These are phyloP conservation scores for Thielaviopsis populi DNA, from an alignment of 2,329 filamentous ascomycete genomes.

Conservation along the genomic window DNA sequence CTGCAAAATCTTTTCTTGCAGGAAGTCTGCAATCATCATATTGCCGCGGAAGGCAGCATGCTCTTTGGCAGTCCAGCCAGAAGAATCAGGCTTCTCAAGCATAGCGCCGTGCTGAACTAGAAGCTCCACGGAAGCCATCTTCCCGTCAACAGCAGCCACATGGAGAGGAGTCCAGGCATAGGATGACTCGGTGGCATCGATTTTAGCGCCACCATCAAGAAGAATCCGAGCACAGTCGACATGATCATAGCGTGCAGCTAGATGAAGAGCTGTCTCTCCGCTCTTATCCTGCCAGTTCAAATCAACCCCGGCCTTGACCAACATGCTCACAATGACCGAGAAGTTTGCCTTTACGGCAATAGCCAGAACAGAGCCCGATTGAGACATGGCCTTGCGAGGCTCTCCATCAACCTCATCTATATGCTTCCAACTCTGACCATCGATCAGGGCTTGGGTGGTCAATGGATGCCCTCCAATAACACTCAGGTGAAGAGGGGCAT, in stretches of 20 bases:
- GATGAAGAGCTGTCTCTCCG: slow-evolving; percentile 81
- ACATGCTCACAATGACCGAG: slow-evolving; percentile 64
- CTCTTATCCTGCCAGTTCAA: slow-evolving; percentile 85
- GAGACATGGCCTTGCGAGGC: slow-evolving; percentile 51
- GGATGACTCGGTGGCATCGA: slow-evolving; percentile 64
- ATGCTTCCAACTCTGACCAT: slow-evolving; percentile 58
- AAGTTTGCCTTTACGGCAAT: slow-evolving; percentile 83
- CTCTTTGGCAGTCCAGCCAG: slow-evolving; percentile 87
- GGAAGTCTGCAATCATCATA: slow-evolving; percentile 57
- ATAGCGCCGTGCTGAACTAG: slow-evolving; percentile 68
- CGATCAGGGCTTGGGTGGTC: slow-evolving; percentile 67
- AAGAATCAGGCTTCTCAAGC: slow-evolving; percentile 59
- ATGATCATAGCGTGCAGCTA: slow-evolving; percentile 81
- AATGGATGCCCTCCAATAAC: slow-evolving; percentile 82
- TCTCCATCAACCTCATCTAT: slow-evolving; percentile 47
- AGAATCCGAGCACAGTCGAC: slow-evolving; percentile 64
- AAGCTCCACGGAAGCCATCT: slow-evolving; percentile 57
- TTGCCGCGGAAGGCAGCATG: slow-evolving; percentile 86
- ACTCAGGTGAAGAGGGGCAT: slow-evolving; percentile 78
- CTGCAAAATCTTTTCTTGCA: slow-evolving; percentile 29
- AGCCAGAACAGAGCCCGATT: slow-evolving; percentile 75
- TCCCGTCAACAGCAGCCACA: slow-evolving; percentile 80
- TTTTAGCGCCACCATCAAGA: slow-evolving; percentile 56
- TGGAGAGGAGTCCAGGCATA: slow-evolving; percentile 95
- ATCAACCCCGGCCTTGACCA: slow-evolving; percentile 81